phyloP scores from a whole-genome alignment of 257 asterid species.

The Hygrophila difformis region DNA sequence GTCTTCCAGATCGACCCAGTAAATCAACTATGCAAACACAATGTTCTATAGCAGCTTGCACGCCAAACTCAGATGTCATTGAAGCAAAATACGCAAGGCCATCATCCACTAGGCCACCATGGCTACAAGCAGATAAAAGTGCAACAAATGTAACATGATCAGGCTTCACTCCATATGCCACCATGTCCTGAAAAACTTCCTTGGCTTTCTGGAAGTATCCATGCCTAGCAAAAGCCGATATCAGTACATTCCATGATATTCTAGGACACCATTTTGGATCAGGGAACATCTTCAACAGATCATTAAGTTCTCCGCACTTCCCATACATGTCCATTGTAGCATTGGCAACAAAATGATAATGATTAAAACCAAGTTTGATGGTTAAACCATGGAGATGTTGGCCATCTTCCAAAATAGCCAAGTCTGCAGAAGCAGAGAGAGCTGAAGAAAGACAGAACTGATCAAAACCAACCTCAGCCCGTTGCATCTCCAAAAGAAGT shows the following conservation, averaged over 20 bases:
- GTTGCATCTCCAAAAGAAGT: conserved; percentile 69
- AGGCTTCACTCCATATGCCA: conserved; percentile 43
- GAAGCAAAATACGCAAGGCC: conserved; percentile 60
- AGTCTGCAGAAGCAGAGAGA: conserved; percentile 57
- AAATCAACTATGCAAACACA: conserved; percentile 43
- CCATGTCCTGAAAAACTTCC: conserved; percentile 59
- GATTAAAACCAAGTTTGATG: conserved; percentile 51
- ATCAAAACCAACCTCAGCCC: conserved; percentile 57
- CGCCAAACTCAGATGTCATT: conserved; percentile 52
- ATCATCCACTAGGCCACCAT: conserved; percentile 76
- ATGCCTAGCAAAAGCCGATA: conserved; percentile 72
- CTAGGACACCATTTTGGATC: conserved; percentile 42
- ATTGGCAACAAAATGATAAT: conserved; percentile 46
- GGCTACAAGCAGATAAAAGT: conserved; percentile 86
- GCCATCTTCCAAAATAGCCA: conserved; percentile 72
- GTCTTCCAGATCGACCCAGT: not conserved
- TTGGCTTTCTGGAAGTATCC: conserved; percentile 51
- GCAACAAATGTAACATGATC: conserved; percentile 84
- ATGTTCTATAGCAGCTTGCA: conserved; percentile 65
- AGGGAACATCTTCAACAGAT: conserved; percentile 54
- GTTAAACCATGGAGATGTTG: conserved; percentile 60
- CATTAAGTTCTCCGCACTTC: conserved; percentile 63
- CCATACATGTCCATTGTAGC: conserved; percentile 87
- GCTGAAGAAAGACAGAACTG: conserved; percentile 79
- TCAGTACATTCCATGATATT: conserved; percentile 64